A percentile compares a stretch with the other conserved stretches of the same genome.
These are phyloP conservation scores for Arabidopsis suecica DNA, from an alignment of 345 rosid genomes.

Conservation along the genomic window DNA sequence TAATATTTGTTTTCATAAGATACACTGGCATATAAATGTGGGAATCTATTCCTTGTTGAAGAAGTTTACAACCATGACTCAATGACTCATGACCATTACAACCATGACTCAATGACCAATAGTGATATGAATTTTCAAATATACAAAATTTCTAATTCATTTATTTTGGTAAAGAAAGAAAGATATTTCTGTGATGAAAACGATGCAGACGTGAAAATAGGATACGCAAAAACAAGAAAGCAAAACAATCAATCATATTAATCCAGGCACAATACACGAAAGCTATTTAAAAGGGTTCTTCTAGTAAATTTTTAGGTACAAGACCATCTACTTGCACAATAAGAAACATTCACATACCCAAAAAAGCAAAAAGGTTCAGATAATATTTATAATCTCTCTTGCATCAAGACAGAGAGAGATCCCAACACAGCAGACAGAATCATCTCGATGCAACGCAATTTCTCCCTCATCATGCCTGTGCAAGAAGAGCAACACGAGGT, in stretches of 20 bases:
- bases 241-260: conserved; percentile 14
- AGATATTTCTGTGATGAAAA: neutral
- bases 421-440: conserved; percentile 7
- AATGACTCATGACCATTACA: neutral
- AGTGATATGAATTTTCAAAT: neutral
- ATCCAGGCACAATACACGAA: conserved; percentile 24
- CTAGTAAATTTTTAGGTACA: conserved; percentile 32
- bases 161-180: neutral
- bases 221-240: conserved; percentile 1
- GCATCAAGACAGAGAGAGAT: conserved; percentile 28
- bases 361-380: conserved; percentile 31
- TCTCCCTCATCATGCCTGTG: conserved; percentile 37
- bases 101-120: neutral
- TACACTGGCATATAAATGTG: neutral
- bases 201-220: neutral
- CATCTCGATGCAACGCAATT: conserved; percentile 24
- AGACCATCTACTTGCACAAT: conserved; percentile 34
- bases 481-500: neutral
- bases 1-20: conserved; percentile 19
- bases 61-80: neutral
- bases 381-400: conserved; percentile 32
- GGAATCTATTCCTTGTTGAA: neutral
- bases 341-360: conserved; percentile 30
- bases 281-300: conserved; percentile 25
- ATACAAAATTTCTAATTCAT: neutral